These are phyloP conservation scores for Rhynchospora breviuscula DNA, from an alignment of 176 grass and related monocot genomes.

Conservation along the genomic window DNA sequence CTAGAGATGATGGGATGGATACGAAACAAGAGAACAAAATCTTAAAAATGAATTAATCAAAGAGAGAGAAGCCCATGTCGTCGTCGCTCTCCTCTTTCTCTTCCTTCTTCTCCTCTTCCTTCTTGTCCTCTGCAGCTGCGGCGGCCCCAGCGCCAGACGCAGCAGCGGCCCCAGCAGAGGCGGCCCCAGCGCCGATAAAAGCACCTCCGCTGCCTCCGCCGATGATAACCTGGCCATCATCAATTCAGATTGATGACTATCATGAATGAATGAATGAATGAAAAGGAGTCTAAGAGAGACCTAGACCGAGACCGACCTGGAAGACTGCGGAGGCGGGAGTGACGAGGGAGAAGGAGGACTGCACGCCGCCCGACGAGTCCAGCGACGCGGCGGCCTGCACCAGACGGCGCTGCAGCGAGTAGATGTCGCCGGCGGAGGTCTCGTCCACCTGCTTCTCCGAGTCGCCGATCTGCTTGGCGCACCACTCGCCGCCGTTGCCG, in stretches of 20 bases:
- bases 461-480: constrained; percentile 64
- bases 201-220: constrained; percentile 46
- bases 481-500: constrained; percentile 60
- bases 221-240: constrained; percentile 55
- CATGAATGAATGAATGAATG: too few species aligned
- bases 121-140: constrained; percentile 42
- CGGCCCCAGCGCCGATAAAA: constrained; percentile 37
- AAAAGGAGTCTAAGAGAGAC: too few species aligned
- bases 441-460: constrained; percentile 43
- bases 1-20: too few species aligned
- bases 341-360: constrained; percentile 90
- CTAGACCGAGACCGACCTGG: too few species aligned
- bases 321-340: constrained; percentile 69
- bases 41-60: too few species aligned
- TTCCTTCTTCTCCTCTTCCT: constrained; percentile 79
- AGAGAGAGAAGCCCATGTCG: constrained; percentile 87
- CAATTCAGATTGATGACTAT: too few species aligned
- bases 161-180: constrained; percentile 12
- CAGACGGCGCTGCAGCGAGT: constrained; percentile 68
- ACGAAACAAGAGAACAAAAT: too few species aligned
- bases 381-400: constrained; percentile 40
- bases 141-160: constrained; percentile 30
- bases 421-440: constrained; percentile 53
- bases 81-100: constrained; percentile 93
- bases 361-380: constrained; percentile 45